Base-by-base conservation (phyloP, 108 stramenopile genomes). In the Nitzschia inconspicua region DNA sequence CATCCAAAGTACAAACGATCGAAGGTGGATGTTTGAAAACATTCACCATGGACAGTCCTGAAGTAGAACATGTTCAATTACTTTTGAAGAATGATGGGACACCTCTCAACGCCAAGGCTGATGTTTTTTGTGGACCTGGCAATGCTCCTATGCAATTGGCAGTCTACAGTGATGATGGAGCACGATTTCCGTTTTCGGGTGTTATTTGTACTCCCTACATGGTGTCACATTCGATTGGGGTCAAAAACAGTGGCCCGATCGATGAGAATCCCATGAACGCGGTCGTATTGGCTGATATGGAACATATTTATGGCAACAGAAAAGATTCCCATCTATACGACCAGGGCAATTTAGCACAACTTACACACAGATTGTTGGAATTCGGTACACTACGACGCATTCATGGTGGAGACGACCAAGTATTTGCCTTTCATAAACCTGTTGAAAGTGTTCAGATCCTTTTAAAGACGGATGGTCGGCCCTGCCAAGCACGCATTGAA, bases 1-100 rank as follows among this genome's bases (percentile, higher is more conserved):
- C 53, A n/a, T 36, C 28, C 2, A 35, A 32, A 3, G 51, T 64
- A 52, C 65, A 64, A 44, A 79, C 64, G 14, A 75, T 88, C 43
- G 83, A 88, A 32, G 86, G 86, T 51, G 86, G 86, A 35, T 64
- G 80, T 46, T 53, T 87, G 44, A 50, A 62, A 40, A 82, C 86
- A 9, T 82, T 75, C 53, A 22, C 53, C 0, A 54, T 54, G 35
- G 53, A 37, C 20, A 67, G 73, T 11, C 83, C 83, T 42, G 62
- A 65, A 23, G 76, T 80, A 29, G 56, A 75, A 18, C 80, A 82
- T 22, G 62, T 72, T 37, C 54, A 60, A 29, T 68, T 84, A 4
- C 47, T 72, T 49, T 46, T 84, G 49, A 75, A 60, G 44, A 78
- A 72, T 36, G 68, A 72, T 31, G 80, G 79, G 39, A 76, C 75